Conservation (phyloP, 805 yeast species). For the Gaillardinia entomophila region DNA sequence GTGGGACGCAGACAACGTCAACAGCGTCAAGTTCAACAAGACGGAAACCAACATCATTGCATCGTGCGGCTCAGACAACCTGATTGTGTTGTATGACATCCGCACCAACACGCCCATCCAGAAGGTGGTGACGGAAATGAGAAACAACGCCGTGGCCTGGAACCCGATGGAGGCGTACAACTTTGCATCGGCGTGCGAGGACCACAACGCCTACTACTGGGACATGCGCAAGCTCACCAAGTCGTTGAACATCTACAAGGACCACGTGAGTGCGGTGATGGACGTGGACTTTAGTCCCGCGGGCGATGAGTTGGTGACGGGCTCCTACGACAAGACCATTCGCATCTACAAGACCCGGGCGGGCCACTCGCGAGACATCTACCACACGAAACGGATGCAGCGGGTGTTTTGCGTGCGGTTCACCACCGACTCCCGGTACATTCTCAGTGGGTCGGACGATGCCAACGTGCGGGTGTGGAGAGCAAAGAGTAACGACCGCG, state of each 20-base stretch:
- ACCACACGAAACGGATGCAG: conserved; percentile 98
- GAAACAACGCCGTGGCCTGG: conserved; percentile 87
- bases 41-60: conserved; percentile 89
- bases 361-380: conserved; percentile 92
- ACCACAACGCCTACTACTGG: conserved; percentile 89
- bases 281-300: conserved; percentile 95
- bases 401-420: conserved; percentile 78
- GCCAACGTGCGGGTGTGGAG: conserved; percentile 95
- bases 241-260: conserved; percentile 82
- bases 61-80: conserved; percentile 78
- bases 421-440: conserved; percentile 85
- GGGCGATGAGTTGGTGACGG: conserved; percentile 93
- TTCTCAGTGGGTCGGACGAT: conserved; percentile 90
- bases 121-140: conserved; percentile 74
- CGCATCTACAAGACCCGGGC: conserved; percentile 69
- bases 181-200: conserved; percentile 90
- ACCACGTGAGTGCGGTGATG: conserved; percentile 93
- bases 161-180: conserved; percentile 97
- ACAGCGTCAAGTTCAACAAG: conserved; percentile 76
- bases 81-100: conserved; percentile 83
- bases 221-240: conserved; percentile 91
- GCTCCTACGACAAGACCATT: conserved; percentile 90
- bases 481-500: conserved; percentile 75
- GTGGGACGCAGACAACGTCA: conserved; percentile 96
- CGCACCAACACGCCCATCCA: conserved; percentile 91